Evolutionary conservation across 129 eudicot species (phyloP), one percentile per base, ranked within the genome.

Genomic region (Apium graveolens): DNA sequence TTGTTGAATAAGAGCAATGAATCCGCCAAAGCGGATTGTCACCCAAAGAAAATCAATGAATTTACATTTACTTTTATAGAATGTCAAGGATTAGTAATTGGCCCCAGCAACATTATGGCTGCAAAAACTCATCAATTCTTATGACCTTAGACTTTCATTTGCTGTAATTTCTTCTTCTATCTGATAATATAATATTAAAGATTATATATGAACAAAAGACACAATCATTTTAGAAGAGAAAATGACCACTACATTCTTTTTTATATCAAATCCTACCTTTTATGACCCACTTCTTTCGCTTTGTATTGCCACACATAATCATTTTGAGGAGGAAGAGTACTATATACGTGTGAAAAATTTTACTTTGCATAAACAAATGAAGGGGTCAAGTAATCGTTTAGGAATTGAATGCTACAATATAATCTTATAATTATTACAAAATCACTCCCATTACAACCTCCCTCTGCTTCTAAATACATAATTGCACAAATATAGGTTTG

Each of bases 171-270:
- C 27, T 41, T 42, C 35, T n/a, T 72, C 34, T n/a, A 7, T 42
- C n/a, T 72, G 8, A n/a, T 49, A 38, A 70, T 16, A 42, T 9
- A 2, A 2, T 60, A 11, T 1, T 38, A n/a, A 37, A 16, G 20
- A 69, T 12, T 5, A 69, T 16, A 17, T 69, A 65, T 32, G 29
- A 21, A 70, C 74, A 35, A 70, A 10, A 41, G 37, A 72, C 76
- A 72, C 21, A 42, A 72, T 72, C 76, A 72, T 72, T 72, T 72
- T 7, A 21, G 1, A 26, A 18, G 1, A 72, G 76, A 72, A 72
- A 72, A 41, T 72, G 53, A 41, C 76, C 76, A 72, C 53, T 72
- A 42, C 76, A 42, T 72, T 41, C 76, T 11, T 72, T 72, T 37
- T 70, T 70, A 34, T 70, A 70, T 70, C 74, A 70, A 34, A 37